These are phyloP conservation scores for Pyrrhoderma noxium DNA, from an alignment of 1,284 basidiomycete genomes.

Conservation along the genomic window DNA sequence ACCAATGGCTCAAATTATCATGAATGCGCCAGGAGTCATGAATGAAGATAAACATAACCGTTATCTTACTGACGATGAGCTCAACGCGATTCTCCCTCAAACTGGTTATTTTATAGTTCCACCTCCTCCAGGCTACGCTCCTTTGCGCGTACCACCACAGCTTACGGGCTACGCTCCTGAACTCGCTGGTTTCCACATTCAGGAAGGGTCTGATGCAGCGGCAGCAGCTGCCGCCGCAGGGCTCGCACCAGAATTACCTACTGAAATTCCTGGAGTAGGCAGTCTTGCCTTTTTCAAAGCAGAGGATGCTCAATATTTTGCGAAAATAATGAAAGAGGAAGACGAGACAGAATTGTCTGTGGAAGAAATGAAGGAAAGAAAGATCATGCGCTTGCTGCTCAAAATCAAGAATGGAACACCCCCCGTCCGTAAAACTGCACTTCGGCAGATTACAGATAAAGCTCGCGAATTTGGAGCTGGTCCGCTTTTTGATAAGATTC, in stretches of 20 bases:
- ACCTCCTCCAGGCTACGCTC: slow-evolving; percentile 91
- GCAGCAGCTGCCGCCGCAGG: slow-evolving; percentile 82
- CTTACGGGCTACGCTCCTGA: slow-evolving; percentile 69
- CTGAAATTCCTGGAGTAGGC: slow-evolving; percentile 97
- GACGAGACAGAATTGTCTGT: slow-evolving; percentile 92
- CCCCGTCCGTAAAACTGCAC: slow-evolving; percentile 94
- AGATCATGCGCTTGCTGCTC: slow-evolving; percentile 98
- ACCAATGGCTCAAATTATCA: slow-evolving; percentile 71
- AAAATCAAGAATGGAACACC: slow-evolving; percentile 99
- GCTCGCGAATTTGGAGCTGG: slow-evolving; percentile 98
- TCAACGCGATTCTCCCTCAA: slow-evolving; percentile 84
- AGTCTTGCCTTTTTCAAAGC: slow-evolving; percentile 97
- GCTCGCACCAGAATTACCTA: slow-evolving; percentile 92
- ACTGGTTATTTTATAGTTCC: slow-evolving; percentile 88
- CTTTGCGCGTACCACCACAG: slow-evolving; percentile 65
- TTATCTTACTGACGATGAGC: slow-evolving; percentile 92
- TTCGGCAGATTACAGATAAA: slow-evolving; percentile 99
- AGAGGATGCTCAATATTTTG: slow-evolving; percentile 97
- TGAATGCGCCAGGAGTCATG: slow-evolving; percentile 78
- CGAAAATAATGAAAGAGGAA: slow-evolving; percentile 92
- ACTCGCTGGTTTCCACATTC: slow-evolving; percentile 89
- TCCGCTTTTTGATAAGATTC: slow-evolving; percentile 98
- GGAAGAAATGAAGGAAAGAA: slow-evolving; percentile 99
- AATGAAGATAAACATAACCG: slow-evolving; percentile 93
- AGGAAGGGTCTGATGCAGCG: slow-evolving; percentile 87